phyloP scores from a whole-genome alignment of 148 eudicot species.

The Camellia granthamiana region DNA sequence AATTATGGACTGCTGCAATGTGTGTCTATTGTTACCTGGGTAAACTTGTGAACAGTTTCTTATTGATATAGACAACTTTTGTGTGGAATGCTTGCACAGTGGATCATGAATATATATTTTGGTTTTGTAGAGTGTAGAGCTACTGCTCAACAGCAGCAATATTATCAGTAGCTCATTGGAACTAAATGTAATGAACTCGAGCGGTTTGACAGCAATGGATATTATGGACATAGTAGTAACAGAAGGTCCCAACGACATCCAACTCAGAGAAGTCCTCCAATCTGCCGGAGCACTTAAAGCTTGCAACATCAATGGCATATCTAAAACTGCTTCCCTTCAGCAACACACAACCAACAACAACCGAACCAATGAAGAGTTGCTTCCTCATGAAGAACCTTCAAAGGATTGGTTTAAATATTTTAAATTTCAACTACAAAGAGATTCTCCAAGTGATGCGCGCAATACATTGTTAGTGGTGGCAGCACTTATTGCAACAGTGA shows the following conservation, averaged over 20 bases:
- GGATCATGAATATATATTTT: no score
- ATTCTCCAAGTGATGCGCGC: background rate
- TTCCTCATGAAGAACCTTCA: background rate
- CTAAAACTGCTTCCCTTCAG: no score
- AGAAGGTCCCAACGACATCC: background rate
- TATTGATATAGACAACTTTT: no score
- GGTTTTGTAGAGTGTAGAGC: background rate
- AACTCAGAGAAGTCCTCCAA: background rate
- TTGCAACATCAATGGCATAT: no score
- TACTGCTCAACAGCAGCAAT: background rate
- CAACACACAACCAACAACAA: no score
- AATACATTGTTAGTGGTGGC: background rate
- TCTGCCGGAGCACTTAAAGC: background rate
- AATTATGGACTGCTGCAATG: no score
- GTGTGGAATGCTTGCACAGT: no score
- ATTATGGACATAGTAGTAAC: background rate
- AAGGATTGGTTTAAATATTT: background rate
- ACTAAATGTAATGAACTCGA: background rate
- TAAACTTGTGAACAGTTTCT: no score
- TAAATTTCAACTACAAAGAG: background rate
- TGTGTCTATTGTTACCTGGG: no score
- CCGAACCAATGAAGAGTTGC: no score
- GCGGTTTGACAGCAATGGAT: slow-evolving; percentile 7
- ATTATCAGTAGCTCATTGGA: background rate
- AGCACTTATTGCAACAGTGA: background rate